Percentiles rank a stretch among this genome's conserved stretches.
These are phyloP conservation scores for Miamiensis avidus DNA, from an alignment of 169 alveolate species.

Conservation along the genomic window DNA sequence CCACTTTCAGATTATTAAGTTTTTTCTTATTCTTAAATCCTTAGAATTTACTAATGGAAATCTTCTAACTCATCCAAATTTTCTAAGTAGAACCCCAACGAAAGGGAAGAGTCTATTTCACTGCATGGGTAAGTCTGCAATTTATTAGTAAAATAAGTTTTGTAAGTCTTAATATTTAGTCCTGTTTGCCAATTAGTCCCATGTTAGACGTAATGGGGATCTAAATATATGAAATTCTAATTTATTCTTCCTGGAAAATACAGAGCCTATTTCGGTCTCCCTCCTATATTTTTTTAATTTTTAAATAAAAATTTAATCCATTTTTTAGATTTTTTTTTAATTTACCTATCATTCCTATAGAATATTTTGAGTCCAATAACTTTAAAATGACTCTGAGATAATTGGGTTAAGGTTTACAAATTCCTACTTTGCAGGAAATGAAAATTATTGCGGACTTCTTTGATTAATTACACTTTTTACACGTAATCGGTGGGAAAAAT, in stretches of 20 bases:
- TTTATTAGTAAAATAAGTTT: constrained; percentile 22
- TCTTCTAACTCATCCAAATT: constrained; percentile 9
- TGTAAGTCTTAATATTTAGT: not conserved
- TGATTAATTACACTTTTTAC: not conserved
- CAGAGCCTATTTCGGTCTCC: constrained; percentile 24
- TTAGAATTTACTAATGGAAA: too few species aligned
- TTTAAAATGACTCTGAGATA: constrained; percentile 5
- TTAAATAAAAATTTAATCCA: constrained; percentile 13
- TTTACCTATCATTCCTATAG: constrained; percentile 16
- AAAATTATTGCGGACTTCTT: not conserved
- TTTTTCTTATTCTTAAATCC: not conserved
- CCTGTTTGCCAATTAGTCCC: constrained; percentile 1
- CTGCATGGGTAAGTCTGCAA: not conserved
- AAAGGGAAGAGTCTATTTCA: constrained; percentile 14
- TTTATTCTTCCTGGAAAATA: constrained; percentile 30
- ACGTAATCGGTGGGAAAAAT: not conserved
- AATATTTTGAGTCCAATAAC: not conserved
- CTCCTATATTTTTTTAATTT: constrained; percentile 24
- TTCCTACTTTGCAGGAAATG: not conserved
- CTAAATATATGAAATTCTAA: constrained; percentile 25
- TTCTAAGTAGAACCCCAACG: constrained; percentile 26
- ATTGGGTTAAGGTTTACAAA: not conserved
- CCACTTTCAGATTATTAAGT: not conserved
- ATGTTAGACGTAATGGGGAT: constrained; percentile 39
- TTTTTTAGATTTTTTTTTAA: constrained; percentile 12